Evolutionary conservation across 2,329 filamentous ascomycete genomes (phyloP).

Genomic region (Daldinia sp.): DNA sequence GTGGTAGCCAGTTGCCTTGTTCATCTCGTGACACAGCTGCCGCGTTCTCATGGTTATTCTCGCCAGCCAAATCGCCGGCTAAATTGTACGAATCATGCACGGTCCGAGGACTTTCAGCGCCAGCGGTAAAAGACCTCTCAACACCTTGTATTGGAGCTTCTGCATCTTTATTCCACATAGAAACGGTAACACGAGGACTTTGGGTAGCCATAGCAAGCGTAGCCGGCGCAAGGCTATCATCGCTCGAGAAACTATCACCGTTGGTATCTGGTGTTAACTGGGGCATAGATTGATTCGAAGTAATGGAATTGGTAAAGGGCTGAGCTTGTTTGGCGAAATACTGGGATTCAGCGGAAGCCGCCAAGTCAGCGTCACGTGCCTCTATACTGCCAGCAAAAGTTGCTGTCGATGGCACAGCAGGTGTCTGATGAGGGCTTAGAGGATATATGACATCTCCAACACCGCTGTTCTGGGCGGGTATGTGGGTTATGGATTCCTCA

Average conservation of each 20-base stretch:
- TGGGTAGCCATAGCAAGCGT: conserved; percentile 54
- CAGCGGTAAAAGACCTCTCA: conserved; percentile 50
- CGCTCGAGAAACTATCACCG: conserved; percentile 59
- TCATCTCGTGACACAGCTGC: conserved; percentile 50
- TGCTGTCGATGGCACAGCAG: conserved; percentile 57
- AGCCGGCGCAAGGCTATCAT: conserved; percentile 55
- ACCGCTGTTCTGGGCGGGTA: conserved; percentile 22
- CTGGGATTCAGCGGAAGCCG: conserved; percentile 51
- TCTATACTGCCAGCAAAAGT: conserved; percentile 41
- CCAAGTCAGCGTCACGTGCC: conserved; percentile 2
- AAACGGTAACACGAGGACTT: conserved; percentile 65
- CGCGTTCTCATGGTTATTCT: conserved; percentile 32
- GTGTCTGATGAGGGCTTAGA: conserved; percentile 61
- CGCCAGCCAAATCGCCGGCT: conserved; percentile 50
- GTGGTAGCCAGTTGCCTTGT: conserved; percentile 53
- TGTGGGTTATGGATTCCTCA: conserved; percentile 16
- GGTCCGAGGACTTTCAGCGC: conserved; percentile 49
- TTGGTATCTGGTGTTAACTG: conserved; percentile 61
- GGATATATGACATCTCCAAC: conserved; percentile 47
- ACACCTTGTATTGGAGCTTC: conserved; percentile 49
- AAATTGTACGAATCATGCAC: conserved; percentile 48
- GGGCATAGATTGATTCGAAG: conserved; percentile 45
- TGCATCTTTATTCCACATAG: conserved; percentile 60
- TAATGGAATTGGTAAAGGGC: conserved; percentile 44
- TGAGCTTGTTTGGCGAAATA: conserved; percentile 54